Percentiles rank a stretch among this genome's conserved stretches.
phyloP scores from a whole-genome alignment of 805 yeast species.

The Danielia oregonensis region DNA sequence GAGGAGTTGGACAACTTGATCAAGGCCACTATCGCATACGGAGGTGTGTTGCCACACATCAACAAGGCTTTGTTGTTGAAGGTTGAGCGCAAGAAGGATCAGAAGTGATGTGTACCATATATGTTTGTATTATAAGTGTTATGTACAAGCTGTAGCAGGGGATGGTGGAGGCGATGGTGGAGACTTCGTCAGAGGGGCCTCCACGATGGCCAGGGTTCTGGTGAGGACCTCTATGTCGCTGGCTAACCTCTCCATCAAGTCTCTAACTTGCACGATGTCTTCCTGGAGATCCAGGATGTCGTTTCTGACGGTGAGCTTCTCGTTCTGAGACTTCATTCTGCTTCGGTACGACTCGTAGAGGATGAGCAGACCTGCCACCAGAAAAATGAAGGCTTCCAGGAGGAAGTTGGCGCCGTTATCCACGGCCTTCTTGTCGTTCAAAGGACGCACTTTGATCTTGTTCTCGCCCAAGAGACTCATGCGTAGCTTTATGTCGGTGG shows the following conservation, averaged over 20 bases:
- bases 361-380: conserved; percentile 76
- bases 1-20: conserved; percentile 32
- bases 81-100: conserved; percentile 27
- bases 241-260: conserved; percentile 12
- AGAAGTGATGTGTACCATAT: conserved; percentile 17
- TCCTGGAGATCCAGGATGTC: conserved; percentile 68
- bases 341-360: conserved; percentile 69
- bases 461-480: conserved; percentile 55
- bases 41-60: conserved; percentile 34
- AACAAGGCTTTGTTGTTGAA: conserved; percentile 32
- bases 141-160: background rate
- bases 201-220: too few relatives aligned
- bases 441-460: conserved; percentile 60
- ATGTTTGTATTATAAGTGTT: conserved; percentile 13
- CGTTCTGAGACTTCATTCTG: conserved; percentile 55
- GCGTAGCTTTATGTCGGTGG: conserved; percentile 59
- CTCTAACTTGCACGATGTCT: conserved; percentile 58
- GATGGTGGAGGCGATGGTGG: too few relatives aligned
- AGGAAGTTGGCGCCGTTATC: conserved; percentile 78
- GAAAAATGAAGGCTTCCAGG: conserved; percentile 72
- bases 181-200: too few relatives aligned
- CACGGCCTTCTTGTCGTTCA: conserved; percentile 77
- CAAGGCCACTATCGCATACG: conserved; percentile 31
- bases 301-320: conserved; percentile 66
- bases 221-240: conserved; percentile 10